Evolutionary conservation across 2,329 filamentous ascomycete species (phyloP).

Genomic region (Arthrobotrys conoides): DNA sequence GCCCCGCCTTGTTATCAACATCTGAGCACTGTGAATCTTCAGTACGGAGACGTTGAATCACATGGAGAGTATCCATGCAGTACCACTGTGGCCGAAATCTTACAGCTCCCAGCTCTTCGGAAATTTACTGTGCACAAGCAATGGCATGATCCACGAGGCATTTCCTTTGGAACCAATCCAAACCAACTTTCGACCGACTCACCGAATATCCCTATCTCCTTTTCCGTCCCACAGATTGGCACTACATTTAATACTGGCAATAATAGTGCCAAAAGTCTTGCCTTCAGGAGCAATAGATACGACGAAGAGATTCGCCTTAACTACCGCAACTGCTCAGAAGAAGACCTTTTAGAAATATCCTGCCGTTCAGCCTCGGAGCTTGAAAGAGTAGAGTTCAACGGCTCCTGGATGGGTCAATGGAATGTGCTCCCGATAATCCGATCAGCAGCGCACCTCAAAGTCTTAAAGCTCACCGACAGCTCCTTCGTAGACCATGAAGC

Average conservation of each 20-base stretch:
- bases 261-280: constrained; percentile 13
- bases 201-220: constrained; percentile 44
- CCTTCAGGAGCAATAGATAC: constrained; percentile 31
- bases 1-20: constrained; percentile 41
- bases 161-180: constrained; percentile 21
- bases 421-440: constrained; percentile 56
- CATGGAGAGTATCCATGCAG: constrained; percentile 45
- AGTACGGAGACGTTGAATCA: constrained; percentile 41
- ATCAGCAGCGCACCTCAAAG: constrained; percentile 54
- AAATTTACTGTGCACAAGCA: constrained; percentile 53
- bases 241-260: not conserved
- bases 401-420: constrained; percentile 58
- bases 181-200: constrained; percentile 35
- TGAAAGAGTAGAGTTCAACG: constrained; percentile 56
- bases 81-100: constrained; percentile 32
- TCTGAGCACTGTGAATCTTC: constrained; percentile 39
- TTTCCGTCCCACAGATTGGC: constrained; percentile 13
- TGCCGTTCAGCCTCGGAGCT: constrained; percentile 49
- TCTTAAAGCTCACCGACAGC: constrained; percentile 50
- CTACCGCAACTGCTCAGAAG: constrained; percentile 51
- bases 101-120: constrained; percentile 37
- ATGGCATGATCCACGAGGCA: constrained; percentile 28
- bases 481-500: constrained; percentile 46
- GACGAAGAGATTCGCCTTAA: constrained; percentile 53
- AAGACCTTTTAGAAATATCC: constrained; percentile 44